phyloP scores from a whole-genome alignment of 805 yeast genomes.

The Suhomyces sp. region DNA sequence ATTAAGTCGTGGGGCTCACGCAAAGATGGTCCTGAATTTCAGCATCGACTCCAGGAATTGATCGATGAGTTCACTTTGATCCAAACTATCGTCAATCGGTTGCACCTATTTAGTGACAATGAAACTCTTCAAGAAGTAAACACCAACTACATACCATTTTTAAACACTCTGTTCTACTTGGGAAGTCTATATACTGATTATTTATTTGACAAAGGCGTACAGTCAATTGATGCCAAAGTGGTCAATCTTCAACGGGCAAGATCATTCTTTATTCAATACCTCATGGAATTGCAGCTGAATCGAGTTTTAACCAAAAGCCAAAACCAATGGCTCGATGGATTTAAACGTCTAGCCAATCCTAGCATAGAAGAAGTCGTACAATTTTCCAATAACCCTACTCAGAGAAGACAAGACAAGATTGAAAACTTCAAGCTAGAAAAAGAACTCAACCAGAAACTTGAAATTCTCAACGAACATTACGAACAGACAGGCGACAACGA shows the following conservation, averaged over 20 bases:
- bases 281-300: constrained; percentile 15
- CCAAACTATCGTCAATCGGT: constrained; percentile 40
- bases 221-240: constrained; percentile 19
- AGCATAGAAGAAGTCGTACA: constrained; percentile 33
- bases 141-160: constrained; percentile 59
- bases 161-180: constrained; percentile 58
- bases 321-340: constrained; percentile 34
- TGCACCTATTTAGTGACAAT: constrained; percentile 66
- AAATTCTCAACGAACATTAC: constrained; percentile 31
- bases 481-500: constrained; percentile 6
- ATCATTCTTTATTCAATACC: constrained; percentile 37
- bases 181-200: constrained; percentile 30
- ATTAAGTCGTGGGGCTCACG: constrained; percentile 21
- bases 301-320: constrained; percentile 39
- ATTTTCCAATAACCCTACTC: constrained; percentile 33
- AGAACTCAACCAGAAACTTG: constrained; percentile 45
- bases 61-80: constrained; percentile 46
- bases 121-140: constrained; percentile 69
- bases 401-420: constrained; percentile 68
- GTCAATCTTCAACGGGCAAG: constrained; percentile 33
- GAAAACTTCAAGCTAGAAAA: constrained; percentile 62
- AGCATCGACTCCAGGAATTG: constrained; percentile 29
- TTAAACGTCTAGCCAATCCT: constrained; percentile 42
- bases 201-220: not conserved
- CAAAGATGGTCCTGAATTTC: constrained; percentile 44